Base-by-base conservation (phyloP, 495 filamentous ascomycete species). In the Penicillium angulare region DNA sequence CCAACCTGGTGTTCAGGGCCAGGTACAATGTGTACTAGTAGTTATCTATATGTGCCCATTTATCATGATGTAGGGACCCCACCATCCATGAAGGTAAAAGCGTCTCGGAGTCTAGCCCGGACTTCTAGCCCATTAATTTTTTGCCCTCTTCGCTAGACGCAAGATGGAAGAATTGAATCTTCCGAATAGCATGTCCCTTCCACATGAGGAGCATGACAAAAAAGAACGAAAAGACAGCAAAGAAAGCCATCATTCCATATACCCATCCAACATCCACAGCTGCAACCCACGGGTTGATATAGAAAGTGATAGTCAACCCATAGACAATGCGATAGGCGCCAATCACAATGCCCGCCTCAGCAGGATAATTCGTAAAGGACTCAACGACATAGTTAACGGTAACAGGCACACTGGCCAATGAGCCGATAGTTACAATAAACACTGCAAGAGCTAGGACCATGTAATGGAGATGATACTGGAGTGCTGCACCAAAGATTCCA, bases 171-270 rank as follows among this genome's bases (percentile, higher is more conserved):
- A 66, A 61, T 32, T 64, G 60, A 15, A 58, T 46, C 8, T 45
- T 33, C 12, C 63, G 51, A 42, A 66, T 64, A 43, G 41, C 49
- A 57, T 64, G 54, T 5, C 63, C 63, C 49, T 66, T 64, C 63
- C 63, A 66, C 63, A 66, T 66, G 16, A 65, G 33, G 34, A 68
- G 36, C 58, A 64, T 55, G 7, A 61, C 58, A 34, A 75, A 69
- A 13, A 67, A 39, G 49, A 71, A 74, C 1, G 64, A 61, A 18
- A 74, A 56, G 7, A 76, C 46, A 5, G 61, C 61, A 54, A 79
- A 76, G 42, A 80, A 74, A 0, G 74, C 74, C 66, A 71, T 71
- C 68, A 75, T 79, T 0, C 78, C 78, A 63, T 74, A 80, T 0
- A 75, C 70, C 77, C 78, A 81, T 9, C 76, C 75, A 10, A 77